Base-by-base conservation (phyloP, 176 grass and related monocot genomes). In the Thinopyrum elongatum region DNA sequence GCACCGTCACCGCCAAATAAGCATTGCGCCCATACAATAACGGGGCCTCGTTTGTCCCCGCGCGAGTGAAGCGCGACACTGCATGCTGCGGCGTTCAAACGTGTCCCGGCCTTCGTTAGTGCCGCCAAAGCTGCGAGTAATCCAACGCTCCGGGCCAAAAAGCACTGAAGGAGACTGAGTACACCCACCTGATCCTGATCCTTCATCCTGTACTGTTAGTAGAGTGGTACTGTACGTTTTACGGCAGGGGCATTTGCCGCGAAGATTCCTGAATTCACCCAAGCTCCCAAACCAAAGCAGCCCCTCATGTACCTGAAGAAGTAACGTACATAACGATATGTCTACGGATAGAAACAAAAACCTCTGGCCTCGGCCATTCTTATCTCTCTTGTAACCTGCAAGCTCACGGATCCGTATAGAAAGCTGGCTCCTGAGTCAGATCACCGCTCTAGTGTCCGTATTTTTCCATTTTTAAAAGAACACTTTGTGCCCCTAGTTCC, bases 241-340 rank as follows among this genome's bases (percentile, higher is more conserved):
- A 85, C 77, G 61, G 39, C 65, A 23, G n/a, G 0, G 19, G 35
- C 80, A 62, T 65, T 88, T 73, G 81, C 65, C 21, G 27, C 10
- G 78, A 82, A 90, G 79, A 82, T 90, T 86, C 84, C 84, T 65
- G 62, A 51, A 8, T 78, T 78, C 88, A 41, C 83, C 46, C 30
- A 17, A 31, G 58, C 12, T 71, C 83, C 34, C 30, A 17, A 25
- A 44, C 9, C 82, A 65, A 33, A 26, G 77, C 60, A 76, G 46
- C 14, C 34, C 88, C 44, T 82, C 86, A 69, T 85, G 83, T 81
- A 77, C 61, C 12, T 81, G 38, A 59, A 39, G 61, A 53, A 53
- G 49, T 53, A 16, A 53, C 49, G 49, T 76, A 76, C 65, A 68
- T 77, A 86, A 77, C 1, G 11, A 7, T 9, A 16, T 62, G 83